phyloP scores from a whole-genome alignment of 345 rosid species.

The Populus pruinosa region DNA sequence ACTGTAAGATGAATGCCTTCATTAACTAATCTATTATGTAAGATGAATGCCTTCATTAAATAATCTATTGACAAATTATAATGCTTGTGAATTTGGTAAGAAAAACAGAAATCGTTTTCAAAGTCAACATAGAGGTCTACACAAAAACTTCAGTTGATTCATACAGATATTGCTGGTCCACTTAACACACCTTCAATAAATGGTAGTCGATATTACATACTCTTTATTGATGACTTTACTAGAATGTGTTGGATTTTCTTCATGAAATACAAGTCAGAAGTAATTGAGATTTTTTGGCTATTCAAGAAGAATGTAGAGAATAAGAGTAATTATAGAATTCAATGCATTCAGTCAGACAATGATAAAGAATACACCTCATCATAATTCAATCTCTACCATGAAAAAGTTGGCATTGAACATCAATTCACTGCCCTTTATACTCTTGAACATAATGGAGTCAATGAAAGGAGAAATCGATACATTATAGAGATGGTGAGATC shows the following conservation, averaged over 20 bases:
- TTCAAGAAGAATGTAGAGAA: slow-evolving; percentile 4
- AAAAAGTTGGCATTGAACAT: slow-evolving; percentile 3
- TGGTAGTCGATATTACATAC: neutral
- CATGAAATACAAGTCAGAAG: no score
- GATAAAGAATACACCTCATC: neutral
- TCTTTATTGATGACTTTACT: slow-evolving; percentile 3
- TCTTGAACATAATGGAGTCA: neutral
- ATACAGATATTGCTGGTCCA: neutral
- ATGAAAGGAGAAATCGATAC: neutral
- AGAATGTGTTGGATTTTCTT: neutral
- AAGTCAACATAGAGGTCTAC: neutral
- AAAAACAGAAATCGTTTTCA: neutral
- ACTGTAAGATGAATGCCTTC: no score
- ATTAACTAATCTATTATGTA: no score
- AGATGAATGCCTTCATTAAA: no score
- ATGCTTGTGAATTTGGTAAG: neutral
- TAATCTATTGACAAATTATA: neutral
- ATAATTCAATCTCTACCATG: neutral
- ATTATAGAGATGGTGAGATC: slow-evolving; percentile 1
- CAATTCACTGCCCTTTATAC: slow-evolving; percentile 9
- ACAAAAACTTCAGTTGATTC: neutral
- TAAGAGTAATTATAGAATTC: neutral
- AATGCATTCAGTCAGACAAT: neutral
- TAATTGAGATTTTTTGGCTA: no score
- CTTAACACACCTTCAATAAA: neutral